Evolutionary conservation across 208 protist genomes (phyloP).

Genomic region (Trypanosoma lewisi): DNA sequence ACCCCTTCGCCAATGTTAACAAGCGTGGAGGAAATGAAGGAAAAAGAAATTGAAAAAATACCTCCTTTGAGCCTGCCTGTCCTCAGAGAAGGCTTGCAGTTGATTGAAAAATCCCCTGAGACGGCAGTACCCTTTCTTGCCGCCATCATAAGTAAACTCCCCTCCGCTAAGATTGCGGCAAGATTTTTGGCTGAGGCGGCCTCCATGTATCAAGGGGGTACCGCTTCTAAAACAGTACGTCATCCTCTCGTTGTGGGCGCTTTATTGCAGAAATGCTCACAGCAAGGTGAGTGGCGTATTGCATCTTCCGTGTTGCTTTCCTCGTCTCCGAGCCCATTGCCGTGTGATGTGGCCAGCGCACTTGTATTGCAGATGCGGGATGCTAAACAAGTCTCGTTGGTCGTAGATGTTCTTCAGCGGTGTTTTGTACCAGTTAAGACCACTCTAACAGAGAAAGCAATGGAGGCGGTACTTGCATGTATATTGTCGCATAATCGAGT

Average conservation of each 20-base stretch:
- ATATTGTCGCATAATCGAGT: slow-evolving; percentile 64
- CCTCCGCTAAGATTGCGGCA: slow-evolving; percentile 36
- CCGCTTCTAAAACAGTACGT: slow-evolving; percentile 23
- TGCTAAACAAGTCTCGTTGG: slow-evolving; percentile 42
- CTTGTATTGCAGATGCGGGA: slow-evolving; percentile 60
- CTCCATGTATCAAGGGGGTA: slow-evolving; percentile 1
- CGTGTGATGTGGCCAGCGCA: slow-evolving; percentile 54
- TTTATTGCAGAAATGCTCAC: slow-evolving; percentile 56
- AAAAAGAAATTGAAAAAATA: background rate
- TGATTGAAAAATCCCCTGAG: slow-evolving; percentile 35
- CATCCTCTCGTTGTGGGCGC: slow-evolving; percentile 61
- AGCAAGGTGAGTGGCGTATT: slow-evolving; percentile 34
- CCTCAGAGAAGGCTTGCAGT: slow-evolving; percentile 33
- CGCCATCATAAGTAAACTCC: slow-evolving; percentile 59
- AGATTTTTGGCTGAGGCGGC: slow-evolving; percentile 42
- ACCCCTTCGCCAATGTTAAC: too few species aligned
- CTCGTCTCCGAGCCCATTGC: slow-evolving; percentile 31
- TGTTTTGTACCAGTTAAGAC: slow-evolving; percentile 64
- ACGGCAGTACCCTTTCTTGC: slow-evolving; percentile 59
- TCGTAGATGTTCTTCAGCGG: slow-evolving; percentile 62
- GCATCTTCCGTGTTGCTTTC: slow-evolving; percentile 48
- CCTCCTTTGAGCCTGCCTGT: slow-evolving; percentile 1
- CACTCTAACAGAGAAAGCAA: slow-evolving; percentile 34
- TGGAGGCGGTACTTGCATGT: slow-evolving; percentile 63
- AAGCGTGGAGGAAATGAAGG: too few species aligned